These are phyloP conservation scores for Populus euphratica DNA, from an alignment of 345 rosid species.

Conservation along the genomic window DNA sequence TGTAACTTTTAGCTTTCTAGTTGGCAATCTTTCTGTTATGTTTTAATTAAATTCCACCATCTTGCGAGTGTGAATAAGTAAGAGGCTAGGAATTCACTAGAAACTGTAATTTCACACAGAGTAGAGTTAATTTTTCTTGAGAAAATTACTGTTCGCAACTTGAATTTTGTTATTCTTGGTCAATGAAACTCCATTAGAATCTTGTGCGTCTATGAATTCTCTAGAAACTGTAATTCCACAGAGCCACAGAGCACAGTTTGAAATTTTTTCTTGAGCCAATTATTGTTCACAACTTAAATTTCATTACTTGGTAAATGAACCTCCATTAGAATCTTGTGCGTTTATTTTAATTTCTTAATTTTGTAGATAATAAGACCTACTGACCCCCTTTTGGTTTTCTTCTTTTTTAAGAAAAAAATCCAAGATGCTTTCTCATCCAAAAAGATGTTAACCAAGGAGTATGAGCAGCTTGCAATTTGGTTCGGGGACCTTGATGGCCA, in stretches of 20 bases:
- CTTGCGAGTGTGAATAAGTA: not conserved
- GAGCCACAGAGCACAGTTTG: not conserved
- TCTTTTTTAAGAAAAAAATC: constrained; percentile 51
- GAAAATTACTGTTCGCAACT: not conserved
- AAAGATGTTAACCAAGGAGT: constrained; percentile 60
- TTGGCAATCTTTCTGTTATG: not conserved
- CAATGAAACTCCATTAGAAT: not conserved
- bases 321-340: not conserved
- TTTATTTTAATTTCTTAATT: not conserved
- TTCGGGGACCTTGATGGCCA: constrained; percentile 54
- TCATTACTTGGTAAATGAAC: not conserved
- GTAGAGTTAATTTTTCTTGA: not conserved
- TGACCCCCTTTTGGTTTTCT: not conserved
- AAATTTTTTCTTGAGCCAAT: not conserved
- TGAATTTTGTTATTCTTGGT: not conserved
- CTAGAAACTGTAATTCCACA: not conserved
- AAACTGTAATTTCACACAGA: not conserved
- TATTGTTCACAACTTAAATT: no score
- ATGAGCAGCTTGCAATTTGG: constrained; percentile 73
- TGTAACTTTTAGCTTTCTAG: not conserved
- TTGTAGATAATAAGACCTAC: not conserved
- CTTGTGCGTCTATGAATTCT: not conserved
- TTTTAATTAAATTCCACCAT: not conserved
- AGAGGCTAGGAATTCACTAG: not conserved
- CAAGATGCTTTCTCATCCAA: constrained; percentile 57